Percentiles rank a stretch among this genome's conserved stretches.
Conservation (phyloP, 2,329 filamentous ascomycete species). For the Phoma herbarum region DNA sequence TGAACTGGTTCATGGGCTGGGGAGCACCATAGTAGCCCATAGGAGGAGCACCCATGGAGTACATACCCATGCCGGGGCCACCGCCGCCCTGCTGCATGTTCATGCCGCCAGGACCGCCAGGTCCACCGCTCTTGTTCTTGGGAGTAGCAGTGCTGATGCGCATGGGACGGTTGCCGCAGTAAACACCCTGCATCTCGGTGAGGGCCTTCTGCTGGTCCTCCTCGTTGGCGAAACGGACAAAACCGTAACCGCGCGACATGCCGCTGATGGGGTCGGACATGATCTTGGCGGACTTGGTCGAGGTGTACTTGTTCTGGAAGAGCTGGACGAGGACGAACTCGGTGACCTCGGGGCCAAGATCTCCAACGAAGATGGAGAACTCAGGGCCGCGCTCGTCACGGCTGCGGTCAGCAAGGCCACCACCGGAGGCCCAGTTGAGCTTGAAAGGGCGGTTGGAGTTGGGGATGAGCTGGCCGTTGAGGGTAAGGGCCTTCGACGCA, state of each 20-base stretch:
- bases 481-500: constrained; percentile 86
- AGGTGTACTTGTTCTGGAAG: constrained; percentile 95
- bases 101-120: constrained; percentile 63
- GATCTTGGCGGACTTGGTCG: constrained; percentile 99
- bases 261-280: constrained; percentile 99
- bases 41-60: constrained; percentile 73
- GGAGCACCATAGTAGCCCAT: constrained; percentile 71
- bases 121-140: constrained; percentile 79
- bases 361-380: constrained; percentile 96
- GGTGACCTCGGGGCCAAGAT: constrained; percentile 97
- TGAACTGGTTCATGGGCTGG: constrained; percentile 98
- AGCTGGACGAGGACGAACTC: constrained; percentile 97
- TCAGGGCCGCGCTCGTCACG: constrained; percentile 96
- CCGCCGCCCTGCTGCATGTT: constrained; percentile 57
- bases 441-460: constrained; percentile 97
- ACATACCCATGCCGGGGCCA: constrained; percentile 65
- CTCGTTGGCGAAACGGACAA: constrained; percentile 96
- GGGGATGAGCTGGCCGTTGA: constrained; percentile 89
- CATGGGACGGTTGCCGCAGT: constrained; percentile 98
- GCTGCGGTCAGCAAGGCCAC: constrained; percentile 87
- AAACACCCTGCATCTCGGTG: constrained; percentile 98
- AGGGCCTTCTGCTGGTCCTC: constrained; percentile 94
- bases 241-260: constrained; percentile 97
- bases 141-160: constrained; percentile 97
- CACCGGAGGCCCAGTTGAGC: constrained; percentile 98